Evolutionary conservation across 1,284 basidiomycete genomes (phyloP).

Genomic region (Trichosporon sp.): DNA sequence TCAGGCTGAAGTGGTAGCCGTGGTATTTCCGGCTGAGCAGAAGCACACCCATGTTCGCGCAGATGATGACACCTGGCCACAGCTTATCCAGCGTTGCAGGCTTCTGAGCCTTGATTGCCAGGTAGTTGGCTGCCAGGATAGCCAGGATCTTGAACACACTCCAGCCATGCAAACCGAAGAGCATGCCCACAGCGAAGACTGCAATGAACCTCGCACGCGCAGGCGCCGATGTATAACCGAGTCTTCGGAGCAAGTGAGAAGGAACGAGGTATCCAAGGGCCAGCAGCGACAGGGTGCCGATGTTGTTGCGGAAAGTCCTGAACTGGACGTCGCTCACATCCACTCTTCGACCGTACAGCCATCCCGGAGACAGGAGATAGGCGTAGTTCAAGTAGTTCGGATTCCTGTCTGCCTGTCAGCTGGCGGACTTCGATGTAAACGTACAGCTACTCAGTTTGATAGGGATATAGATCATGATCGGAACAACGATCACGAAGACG

Average conservation of each 20-base stretch:
- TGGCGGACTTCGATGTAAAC: slow-evolving; percentile 33
- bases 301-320: slow-evolving; percentile 69
- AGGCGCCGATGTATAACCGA: background rate
- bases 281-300: slow-evolving; percentile 58
- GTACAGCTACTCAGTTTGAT: slow-evolving; percentile 67
- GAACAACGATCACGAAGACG: slow-evolving; percentile 60
- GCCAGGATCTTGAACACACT: slow-evolving; percentile 71
- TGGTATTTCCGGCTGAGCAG: slow-evolving; percentile 71
- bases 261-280: slow-evolving; percentile 49
- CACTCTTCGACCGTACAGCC: slow-evolving; percentile 53
- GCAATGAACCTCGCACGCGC: slow-evolving; percentile 46
- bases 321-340: slow-evolving; percentile 84
- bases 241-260: slow-evolving; percentile 24
- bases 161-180: slow-evolving; percentile 78
- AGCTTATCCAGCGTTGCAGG: slow-evolving; percentile 15
- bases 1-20: slow-evolving; percentile 64
- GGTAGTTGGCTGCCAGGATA: slow-evolving; percentile 68
- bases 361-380: slow-evolving; percentile 56
- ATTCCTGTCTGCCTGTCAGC: slow-evolving; percentile 41
- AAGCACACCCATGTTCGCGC: slow-evolving; percentile 71
- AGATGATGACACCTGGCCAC: slow-evolving; percentile 42
- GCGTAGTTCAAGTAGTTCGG: slow-evolving; percentile 66
- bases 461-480: slow-evolving; percentile 75
- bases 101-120: slow-evolving; percentile 54
- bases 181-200: slow-evolving; percentile 60